These are phyloP conservation scores for Penicillium sp. DNA, from an alignment of 2,329 filamentous ascomycete genomes.

Conservation along the genomic window DNA sequence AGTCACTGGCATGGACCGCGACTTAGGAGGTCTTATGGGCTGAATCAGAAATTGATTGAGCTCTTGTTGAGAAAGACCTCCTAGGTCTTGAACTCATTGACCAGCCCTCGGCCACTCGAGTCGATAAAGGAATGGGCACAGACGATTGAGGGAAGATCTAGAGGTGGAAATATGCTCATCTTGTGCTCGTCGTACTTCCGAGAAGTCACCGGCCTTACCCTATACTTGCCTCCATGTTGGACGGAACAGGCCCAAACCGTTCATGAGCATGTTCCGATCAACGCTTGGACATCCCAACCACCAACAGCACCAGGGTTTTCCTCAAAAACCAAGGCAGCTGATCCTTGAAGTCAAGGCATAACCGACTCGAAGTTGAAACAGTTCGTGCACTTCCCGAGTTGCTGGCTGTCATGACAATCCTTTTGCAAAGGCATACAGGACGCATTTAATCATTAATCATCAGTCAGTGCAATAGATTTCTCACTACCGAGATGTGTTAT, in stretches of 20 bases:
- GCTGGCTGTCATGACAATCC: no score
- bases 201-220: neutral
- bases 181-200: neutral
- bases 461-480: no score
- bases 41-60: conserved; percentile 34
- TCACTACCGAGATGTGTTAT: no score
- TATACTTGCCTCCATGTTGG: neutral
- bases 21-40: conserved; percentile 63
- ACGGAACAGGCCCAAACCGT: neutral
- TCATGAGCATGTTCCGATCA: neutral
- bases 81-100: neutral
- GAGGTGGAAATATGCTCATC: neutral
- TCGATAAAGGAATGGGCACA: neutral
- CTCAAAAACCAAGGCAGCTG: no score
- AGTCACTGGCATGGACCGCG: conserved; percentile 68
- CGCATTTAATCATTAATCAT: no score
- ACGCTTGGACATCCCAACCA: neutral
- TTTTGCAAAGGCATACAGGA: no score
- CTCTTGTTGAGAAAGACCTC: neutral
- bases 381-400: no score
- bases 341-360: no score
- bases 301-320: no score
- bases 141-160: neutral
- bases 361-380: no score
- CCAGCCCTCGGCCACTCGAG: neutral